A percentile compares a stretch with the other conserved stretches of the same genome.
Evolutionary conservation across 768 basidiomycete genomes (phyloP).

Genomic region (Dioszegia hungarica): DNA sequence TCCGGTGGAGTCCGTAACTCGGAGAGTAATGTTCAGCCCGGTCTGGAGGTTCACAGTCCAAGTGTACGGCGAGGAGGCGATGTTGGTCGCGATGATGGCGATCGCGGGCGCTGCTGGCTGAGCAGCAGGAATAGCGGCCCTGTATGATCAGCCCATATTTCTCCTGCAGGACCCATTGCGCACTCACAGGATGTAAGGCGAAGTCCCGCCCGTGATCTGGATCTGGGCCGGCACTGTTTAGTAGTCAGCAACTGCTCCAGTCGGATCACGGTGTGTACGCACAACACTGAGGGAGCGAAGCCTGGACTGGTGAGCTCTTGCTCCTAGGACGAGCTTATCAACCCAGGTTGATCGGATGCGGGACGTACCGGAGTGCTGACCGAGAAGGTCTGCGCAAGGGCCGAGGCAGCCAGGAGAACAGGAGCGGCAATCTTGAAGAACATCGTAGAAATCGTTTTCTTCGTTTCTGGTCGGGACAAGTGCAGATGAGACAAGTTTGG

Average conservation of each 20-base stretch:
- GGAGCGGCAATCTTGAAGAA: constrained; percentile 28
- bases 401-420: constrained; percentile 32
- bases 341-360: neutral
- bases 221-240: constrained; percentile 29
- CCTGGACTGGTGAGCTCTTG: constrained; percentile 28
- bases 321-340: no score
- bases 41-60: constrained; percentile 44
- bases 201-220: constrained; percentile 35
- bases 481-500: no score
- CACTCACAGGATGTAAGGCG: constrained; percentile 45
- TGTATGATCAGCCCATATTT: constrained; percentile 5
- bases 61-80: constrained; percentile 25
- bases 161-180: no score
- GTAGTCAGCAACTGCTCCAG: neutral
- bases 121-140: constrained; percentile 51
- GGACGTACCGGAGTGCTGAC: constrained; percentile 46
- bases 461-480: no score
- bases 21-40: constrained; percentile 59
- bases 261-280: constrained; percentile 10
- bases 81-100: constrained; percentile 12
- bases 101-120: constrained; percentile 36
- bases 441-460: constrained; percentile 19
- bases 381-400: constrained; percentile 36
- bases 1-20: constrained; percentile 62
- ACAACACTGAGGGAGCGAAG: constrained; percentile 43